Conservation (phyloP, 2,329 filamentous ascomycete species). For the Lachnellula arida region DNA sequence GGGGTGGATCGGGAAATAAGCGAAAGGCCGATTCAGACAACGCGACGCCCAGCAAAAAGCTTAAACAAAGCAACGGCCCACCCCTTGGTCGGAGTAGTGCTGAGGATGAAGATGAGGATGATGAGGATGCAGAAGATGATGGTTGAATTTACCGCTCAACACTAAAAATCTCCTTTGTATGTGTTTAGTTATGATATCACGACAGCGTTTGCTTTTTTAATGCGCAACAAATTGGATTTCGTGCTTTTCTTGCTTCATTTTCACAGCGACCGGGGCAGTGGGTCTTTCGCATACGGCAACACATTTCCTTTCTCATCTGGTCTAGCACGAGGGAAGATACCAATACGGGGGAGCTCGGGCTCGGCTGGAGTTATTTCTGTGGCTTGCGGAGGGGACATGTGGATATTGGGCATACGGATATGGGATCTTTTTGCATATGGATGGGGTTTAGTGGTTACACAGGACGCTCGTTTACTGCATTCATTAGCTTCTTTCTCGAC, state of each 20-base stretch:
- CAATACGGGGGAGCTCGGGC: no score
- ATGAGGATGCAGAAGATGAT: constrained; percentile 30
- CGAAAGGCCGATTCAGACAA: constrained; percentile 53
- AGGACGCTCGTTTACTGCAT: constrained; percentile 21
- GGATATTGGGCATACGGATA: constrained; percentile 2
- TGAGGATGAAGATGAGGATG: constrained; percentile 38
- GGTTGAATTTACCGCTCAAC: constrained; percentile 13
- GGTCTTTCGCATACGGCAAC: no score
- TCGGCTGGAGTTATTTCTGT: constrained; percentile 13
- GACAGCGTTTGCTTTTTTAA: constrained; percentile 24
- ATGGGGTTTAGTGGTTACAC: constrained; percentile 14
- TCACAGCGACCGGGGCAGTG: neutral
- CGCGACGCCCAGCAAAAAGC: constrained; percentile 48
- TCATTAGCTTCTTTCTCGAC: neutral
- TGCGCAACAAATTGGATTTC: neutral
- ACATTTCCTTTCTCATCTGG: no score
- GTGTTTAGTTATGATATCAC: constrained; percentile 27
- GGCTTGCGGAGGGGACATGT: constrained; percentile 1
- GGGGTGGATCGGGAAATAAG: constrained; percentile 45
- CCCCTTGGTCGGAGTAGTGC: constrained; percentile 12
- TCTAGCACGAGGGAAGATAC: no score
- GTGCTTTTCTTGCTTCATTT: constrained; percentile 15
- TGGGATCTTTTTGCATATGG: constrained; percentile 10
- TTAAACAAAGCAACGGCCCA: constrained; percentile 36
- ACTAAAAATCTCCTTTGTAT: constrained; percentile 18